phyloP scores from a whole-genome alignment of 306 rosid species.

The Gleditsia sinensis region DNA sequence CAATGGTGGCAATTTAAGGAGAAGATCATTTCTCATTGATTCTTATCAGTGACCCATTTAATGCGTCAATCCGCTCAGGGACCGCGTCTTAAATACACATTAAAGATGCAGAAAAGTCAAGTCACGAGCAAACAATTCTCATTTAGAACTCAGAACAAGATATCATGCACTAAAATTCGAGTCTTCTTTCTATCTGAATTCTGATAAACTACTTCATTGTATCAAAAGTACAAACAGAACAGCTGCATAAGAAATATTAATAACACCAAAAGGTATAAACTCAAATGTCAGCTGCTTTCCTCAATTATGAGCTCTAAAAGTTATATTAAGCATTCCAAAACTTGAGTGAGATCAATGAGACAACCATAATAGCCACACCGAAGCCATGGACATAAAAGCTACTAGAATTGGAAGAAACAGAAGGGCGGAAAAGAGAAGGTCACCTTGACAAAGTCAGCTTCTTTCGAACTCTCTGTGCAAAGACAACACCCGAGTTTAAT shows the following conservation, averaged over 20 bases:
- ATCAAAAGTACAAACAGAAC: not conserved
- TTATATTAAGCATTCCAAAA: no score
- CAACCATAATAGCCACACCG: not conserved
- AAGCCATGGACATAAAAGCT: not conserved
- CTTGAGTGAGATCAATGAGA: not conserved
- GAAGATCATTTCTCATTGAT: no score
- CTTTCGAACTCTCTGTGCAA: not conserved
- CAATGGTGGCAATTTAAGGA: not conserved
- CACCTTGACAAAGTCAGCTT: constrained; percentile 22
- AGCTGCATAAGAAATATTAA: not conserved
- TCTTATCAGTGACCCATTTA: no score
- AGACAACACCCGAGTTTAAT: constrained; percentile 2
- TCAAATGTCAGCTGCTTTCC: no score
- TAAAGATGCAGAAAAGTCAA: constrained; percentile 17
- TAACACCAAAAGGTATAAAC: not conserved
- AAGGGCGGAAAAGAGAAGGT: constrained; percentile 18
- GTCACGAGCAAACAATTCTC: constrained; percentile 8
- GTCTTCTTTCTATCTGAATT: constrained; percentile 3
- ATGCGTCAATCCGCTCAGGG: no score
- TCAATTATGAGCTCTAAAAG: no score
- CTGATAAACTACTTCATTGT: not conserved
- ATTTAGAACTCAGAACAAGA: no score
- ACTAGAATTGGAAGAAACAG: not conserved
- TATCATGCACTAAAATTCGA: no score
- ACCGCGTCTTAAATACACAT: no score